Evolutionary conservation across 2,329 filamentous ascomycete genomes (phyloP), one percentile per base, ranked within the genome.

Genomic region (Amylocarpus encephaloides): DNA sequence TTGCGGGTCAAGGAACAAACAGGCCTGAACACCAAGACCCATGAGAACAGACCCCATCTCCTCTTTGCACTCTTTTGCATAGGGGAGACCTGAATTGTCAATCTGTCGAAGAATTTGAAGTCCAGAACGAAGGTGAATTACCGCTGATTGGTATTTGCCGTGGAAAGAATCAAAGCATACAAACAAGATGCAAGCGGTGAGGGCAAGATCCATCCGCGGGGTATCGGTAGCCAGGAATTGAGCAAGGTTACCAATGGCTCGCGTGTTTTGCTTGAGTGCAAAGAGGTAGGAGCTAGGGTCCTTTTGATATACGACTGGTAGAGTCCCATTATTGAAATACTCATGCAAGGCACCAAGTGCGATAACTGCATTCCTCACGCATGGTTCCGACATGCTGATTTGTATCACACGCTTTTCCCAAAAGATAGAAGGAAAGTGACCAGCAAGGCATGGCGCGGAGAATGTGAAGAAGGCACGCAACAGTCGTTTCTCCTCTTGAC

Each of bases 351-450:
- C 38, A 34, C 46, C 43, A 2, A 53, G 22, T 15, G 47, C 43
- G 5, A 53, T 33, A 18, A 47, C 29, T 15, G 47, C 51, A 47
- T 53, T 35, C 33, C 43, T 42, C 13, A 53, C 34, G n/a, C 41
- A 36, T 9, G 48, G 43, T 30, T 50, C 43, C 1, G 71, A 69
- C 53, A 83, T 78, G 46, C 78, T 83, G 62, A 79, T 78, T 55
- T 79, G 76, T 13, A 84, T 63, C 3, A 85, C 79, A n/a, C 74
- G 72, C 42, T 73, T 71, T 1, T 73, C 78, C 80, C 81, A 85
- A 60, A 84, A 85, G 2, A 73, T 69, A 22, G 73, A 75, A 60
- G 83, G 77, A 53, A 84, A 84, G 59, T 79, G 83, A n/a, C 81
- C 80, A 0, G 80, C 82, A 6, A 85, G 68, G 58, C 81, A 79